Evolutionary conservation across 257 asterid species (phyloP).

Genomic region (Lycium ferocissimum): DNA sequence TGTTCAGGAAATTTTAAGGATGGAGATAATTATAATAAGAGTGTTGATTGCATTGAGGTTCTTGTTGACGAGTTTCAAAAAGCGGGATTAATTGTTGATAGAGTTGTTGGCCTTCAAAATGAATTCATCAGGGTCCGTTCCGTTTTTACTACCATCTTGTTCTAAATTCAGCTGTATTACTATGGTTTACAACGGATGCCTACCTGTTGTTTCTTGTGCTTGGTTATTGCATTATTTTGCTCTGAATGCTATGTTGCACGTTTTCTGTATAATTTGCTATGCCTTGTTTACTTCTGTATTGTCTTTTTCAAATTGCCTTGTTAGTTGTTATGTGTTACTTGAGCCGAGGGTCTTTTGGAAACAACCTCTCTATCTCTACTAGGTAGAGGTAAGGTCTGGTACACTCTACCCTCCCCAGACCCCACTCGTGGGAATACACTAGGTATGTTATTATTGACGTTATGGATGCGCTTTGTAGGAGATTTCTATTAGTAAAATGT

Average conservation of each 20-base stretch:
- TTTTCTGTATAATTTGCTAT: no score
- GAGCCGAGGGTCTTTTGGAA: no score
- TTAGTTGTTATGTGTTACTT: no score
- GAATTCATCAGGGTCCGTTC: conserved; percentile 75
- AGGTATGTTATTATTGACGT: background rate
- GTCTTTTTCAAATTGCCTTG: no score
- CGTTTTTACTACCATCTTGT: background rate
- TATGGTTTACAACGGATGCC: background rate
- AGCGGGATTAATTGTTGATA: conserved; percentile 75
- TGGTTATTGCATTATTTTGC: no score
- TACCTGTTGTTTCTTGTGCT: no score
- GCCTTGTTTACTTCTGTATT: no score
- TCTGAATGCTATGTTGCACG: no score
- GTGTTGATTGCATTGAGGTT: conserved; percentile 59
- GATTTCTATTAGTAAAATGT: background rate
- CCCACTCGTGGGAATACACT: no score
- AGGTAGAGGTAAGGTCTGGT: no score
- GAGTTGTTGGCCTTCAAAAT: conserved; percentile 78
- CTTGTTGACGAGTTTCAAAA: conserved; percentile 67
- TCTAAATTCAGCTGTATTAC: background rate
- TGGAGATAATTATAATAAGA: conserved; percentile 10
- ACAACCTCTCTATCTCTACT: no score
- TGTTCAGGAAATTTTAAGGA: conserved; percentile 38
- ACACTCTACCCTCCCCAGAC: no score
- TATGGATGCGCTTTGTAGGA: background rate